A percentile compares a stretch with the other conserved stretches of the same genome.
Evolutionary conservation across 192 early-diverging fungal species (phyloP).

Genomic region (Chytriomyces hyalinus): DNA sequence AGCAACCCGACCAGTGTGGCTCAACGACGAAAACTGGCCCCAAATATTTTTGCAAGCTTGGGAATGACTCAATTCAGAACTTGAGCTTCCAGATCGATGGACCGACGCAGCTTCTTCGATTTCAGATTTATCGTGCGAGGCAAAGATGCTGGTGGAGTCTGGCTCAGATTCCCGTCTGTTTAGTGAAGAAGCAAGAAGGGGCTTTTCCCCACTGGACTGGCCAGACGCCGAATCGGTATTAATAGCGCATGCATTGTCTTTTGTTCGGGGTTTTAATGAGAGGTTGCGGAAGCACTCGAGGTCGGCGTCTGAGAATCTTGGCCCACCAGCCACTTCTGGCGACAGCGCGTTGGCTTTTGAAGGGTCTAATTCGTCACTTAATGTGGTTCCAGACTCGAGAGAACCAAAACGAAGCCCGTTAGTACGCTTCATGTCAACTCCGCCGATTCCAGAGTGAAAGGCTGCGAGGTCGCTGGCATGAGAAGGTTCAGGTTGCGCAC

Average conservation of each 20-base stretch:
- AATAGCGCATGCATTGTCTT: background rate
- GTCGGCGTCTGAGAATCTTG: conserved; percentile 15
- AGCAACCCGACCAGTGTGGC: background rate
- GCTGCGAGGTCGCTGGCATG: background rate
- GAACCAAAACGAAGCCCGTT: conserved; percentile 14
- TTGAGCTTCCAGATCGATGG: too few species aligned
- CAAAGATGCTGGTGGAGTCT: too few species aligned
- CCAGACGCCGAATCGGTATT: background rate
- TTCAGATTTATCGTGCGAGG: too few species aligned
- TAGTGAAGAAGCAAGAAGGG: background rate
- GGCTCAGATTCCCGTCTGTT: background rate
- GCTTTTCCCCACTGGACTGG: background rate
- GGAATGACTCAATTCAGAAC: too few species aligned
- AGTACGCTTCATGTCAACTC: conserved; percentile 12
- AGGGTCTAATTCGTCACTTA: background rate
- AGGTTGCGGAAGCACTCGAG: conserved; percentile 12
- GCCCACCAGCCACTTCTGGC: background rate
- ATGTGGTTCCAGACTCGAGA: background rate
- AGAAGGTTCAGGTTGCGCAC: background rate
- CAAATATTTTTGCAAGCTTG: conserved; percentile 20
- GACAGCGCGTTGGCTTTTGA: too few species aligned
- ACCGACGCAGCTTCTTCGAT: too few species aligned
- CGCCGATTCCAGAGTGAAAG: background rate
- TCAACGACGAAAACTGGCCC: conserved; percentile 10
- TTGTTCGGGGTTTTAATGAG: conserved; percentile 1